Base-by-base conservation (phyloP, 192 early-diverging fungal species). In the Lobosporangium transversale region DNA sequence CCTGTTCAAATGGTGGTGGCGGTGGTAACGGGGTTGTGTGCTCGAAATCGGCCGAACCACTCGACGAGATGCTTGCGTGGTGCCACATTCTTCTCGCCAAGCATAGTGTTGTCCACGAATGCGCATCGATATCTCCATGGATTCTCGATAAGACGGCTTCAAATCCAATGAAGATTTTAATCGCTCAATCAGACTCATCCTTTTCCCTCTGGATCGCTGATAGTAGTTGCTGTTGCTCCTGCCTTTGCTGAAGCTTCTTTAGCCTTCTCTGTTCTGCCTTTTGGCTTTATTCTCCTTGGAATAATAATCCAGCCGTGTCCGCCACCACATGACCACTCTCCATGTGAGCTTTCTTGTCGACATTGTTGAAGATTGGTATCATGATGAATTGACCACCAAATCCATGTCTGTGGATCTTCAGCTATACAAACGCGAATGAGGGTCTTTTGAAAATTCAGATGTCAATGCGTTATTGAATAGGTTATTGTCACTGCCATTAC, bases 271-370 rank as follows among this genome's bases (percentile, higher is more conserved):
- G n/a, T n/a, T n/a, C n/a, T n/a, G n/a, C n/a, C n/a, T n/a, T n/a
- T n/a, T 35, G 0, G 15, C 56, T 23, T 54, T 64, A 24, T n/a
- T 60, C 43, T 59, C 62, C 23, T 44, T 64, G 21, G 62, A 44
- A 8, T 58, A 27, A 33, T 36, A 53, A 36, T 74, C 70, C 10
- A 26, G 4, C 20, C 70, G 49, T 0, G 55, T 60, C 2, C 70
- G 62, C 70, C 70, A 74, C 70, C 70, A 74, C 70, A 74, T 74
- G 37, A 60, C 24, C 18, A 74, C 62, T 65, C 62, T 9, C 65
- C 70, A 23, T 52, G 35, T 3, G 62, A 56, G 1, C 60, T 48
- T 12, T 74, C 70, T 29, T 63, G 60, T 32, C 62, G 55, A 48
- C 70, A 59, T 8, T 43, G n/a, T 48, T 74, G 70, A n/a, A 74